phyloP scores from a whole-genome alignment of 176 grass and related monocot genomes.

The Phoenix dactylifera region DNA sequence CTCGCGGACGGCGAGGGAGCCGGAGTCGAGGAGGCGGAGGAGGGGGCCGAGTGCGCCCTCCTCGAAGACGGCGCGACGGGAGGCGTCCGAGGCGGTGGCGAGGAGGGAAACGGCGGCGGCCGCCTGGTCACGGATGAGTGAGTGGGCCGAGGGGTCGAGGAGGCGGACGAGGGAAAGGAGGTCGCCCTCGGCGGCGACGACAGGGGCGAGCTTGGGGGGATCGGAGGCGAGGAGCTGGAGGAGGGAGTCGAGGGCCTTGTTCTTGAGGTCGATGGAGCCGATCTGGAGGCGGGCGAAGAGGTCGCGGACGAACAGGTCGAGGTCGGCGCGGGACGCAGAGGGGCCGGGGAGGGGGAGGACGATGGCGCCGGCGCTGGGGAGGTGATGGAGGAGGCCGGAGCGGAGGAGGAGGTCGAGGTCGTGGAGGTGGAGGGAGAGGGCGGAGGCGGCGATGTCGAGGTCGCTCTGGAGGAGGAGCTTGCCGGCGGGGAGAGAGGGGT shows the following conservation, averaged over 20 bases:
- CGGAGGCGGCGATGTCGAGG: conserved; percentile 62
- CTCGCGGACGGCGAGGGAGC: conserved; percentile 27
- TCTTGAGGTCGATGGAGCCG: conserved; percentile 64
- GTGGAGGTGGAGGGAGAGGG: conserved; percentile 62
- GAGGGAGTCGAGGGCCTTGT: conserved; percentile 63
- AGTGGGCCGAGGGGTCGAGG: conserved; percentile 63
- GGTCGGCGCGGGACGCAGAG: conserved; percentile 35
- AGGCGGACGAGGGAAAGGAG: conserved; percentile 52
- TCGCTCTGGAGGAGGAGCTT: conserved; percentile 70
- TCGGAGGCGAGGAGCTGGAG: conserved; percentile 46
- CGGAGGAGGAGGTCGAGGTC: conserved; percentile 30
- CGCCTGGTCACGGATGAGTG: conserved; percentile 47
- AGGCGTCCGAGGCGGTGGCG: conserved; percentile 35
- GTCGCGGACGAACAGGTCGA: conserved; percentile 61
- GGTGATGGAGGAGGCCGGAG: conserved; percentile 15
- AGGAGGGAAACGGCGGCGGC: conserved; percentile 43
- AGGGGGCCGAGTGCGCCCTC: conserved; percentile 77
- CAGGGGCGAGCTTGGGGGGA: conserved; percentile 27
- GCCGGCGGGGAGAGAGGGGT: conserved; percentile 44
- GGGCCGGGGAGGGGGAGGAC: conserved; percentile 52
- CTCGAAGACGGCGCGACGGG: conserved; percentile 58
- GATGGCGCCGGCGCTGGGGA: conserved; percentile 35
- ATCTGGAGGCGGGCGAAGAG: conserved; percentile 81
- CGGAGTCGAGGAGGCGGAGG: conserved; percentile 59
- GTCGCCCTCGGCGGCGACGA: conserved; percentile 48